These are phyloP conservation scores for Ceratocystis eucalypticola DNA, from an alignment of 2,329 filamentous ascomycete genomes.

Conservation along the genomic window DNA sequence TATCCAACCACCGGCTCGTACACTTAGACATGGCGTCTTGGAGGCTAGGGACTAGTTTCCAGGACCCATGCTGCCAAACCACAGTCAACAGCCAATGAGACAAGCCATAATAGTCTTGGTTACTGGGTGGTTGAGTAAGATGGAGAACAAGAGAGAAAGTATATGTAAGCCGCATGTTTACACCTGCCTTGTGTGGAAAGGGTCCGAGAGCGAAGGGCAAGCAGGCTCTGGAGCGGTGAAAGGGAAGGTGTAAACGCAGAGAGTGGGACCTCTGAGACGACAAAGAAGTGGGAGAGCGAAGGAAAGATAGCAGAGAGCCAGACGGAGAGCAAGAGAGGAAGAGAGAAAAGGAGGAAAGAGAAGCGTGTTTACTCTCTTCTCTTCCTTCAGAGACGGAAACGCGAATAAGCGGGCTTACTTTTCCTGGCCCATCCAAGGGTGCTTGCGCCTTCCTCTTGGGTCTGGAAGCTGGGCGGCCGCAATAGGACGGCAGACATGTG, in stretches of 20 bases:
- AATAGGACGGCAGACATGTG: neutral
- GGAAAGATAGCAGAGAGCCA: neutral
- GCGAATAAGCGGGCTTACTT: neutral
- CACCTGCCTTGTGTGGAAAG: neutral
- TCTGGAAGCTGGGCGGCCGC: neutral
- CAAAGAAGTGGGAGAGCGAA: neutral
- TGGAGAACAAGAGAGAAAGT: neutral
- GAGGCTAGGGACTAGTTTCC: too few species aligned
- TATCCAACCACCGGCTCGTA: too few species aligned
- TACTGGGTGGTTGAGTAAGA: neutral
- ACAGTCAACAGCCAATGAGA: neutral
- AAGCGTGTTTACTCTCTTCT: neutral
- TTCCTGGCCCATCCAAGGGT: neutral
- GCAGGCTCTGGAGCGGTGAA: neutral
- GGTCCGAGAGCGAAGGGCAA: neutral
- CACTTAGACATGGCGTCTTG: too few species aligned
- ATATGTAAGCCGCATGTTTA: neutral
- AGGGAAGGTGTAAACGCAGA: slow-evolving; percentile 13
- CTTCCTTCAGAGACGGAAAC: neutral
- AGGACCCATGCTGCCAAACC: neutral
- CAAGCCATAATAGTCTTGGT: neutral
- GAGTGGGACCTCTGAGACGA: neutral
- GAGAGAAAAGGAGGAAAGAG: neutral
- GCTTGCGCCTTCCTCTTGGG: slow-evolving; percentile 15
- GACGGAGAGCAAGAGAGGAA: neutral